Conservation (phyloP, 1,139 yeast genomes). For the Protomyces macrosporus region DNA sequence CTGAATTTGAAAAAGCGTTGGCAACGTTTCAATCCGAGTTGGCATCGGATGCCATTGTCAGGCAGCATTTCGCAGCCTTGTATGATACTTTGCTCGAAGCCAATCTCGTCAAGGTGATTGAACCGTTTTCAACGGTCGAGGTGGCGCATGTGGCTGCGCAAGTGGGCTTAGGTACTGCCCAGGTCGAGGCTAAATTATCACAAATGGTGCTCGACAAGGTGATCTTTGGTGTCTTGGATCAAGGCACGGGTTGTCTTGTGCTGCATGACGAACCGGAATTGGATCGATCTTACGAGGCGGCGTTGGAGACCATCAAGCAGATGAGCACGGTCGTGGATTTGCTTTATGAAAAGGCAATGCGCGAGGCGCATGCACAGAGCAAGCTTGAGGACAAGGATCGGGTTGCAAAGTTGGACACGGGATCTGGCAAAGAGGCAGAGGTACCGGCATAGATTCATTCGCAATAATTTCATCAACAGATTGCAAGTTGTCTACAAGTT, state of each 20-base stretch:
- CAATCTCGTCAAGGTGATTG: constrained; percentile 87
- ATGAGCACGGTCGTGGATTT: constrained; percentile 86
- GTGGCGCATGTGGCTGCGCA: constrained; percentile 79
- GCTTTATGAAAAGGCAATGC: constrained; percentile 70
- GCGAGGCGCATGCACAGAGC: constrained; percentile 10
- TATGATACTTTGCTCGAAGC: constrained; percentile 92
- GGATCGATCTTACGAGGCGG: constrained; percentile 76
- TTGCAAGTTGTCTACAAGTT: not conserved
- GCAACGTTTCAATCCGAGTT: constrained; percentile 67
- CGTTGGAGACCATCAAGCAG: constrained; percentile 78
- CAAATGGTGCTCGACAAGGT: constrained; percentile 96
- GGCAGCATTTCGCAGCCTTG: constrained; percentile 85
- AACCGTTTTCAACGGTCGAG: constrained; percentile 93
- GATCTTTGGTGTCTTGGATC: constrained; percentile 92
- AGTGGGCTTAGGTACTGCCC: constrained; percentile 80
- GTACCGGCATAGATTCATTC: not conserved
- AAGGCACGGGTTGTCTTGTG: constrained; percentile 96
- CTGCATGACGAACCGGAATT: constrained; percentile 83
- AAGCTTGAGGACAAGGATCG: not conserved
- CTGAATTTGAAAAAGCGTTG: constrained; percentile 81
- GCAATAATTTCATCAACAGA: not conserved
- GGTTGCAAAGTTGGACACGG: not conserved
- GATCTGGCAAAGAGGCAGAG: not conserved
- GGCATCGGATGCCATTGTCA: constrained; percentile 78
- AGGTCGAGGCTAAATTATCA: constrained; percentile 87